These are phyloP conservation scores for Asterophora parasitica DNA, from an alignment of 768 basidiomycete genomes.

Conservation along the genomic window DNA sequence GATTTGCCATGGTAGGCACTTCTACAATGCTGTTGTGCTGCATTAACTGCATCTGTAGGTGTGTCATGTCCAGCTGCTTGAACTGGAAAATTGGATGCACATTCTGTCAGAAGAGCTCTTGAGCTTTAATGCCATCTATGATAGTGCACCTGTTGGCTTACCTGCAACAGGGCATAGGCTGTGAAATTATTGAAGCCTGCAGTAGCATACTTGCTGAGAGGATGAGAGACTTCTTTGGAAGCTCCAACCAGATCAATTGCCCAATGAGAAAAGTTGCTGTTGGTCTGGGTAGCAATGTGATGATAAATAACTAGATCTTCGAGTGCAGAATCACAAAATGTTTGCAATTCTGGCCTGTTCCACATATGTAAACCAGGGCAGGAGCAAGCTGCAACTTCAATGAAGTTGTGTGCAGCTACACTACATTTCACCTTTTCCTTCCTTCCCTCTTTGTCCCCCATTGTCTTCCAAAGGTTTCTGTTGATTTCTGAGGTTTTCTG, in stretches of 20 bases:
- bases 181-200: too few relatives aligned
- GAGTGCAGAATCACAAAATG: slow-evolving; percentile 1
- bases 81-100: background rate
- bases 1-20: background rate
- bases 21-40: background rate
- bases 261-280: background rate
- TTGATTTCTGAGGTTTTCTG: too few relatives aligned
- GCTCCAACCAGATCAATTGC: too few relatives aligned
- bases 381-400: background rate
- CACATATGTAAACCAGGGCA: background rate
- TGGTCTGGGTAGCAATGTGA: background rate
- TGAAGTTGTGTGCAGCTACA: slow-evolving; percentile 14
- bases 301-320: slow-evolving; percentile 1
- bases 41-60: background rate
- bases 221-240: too few relatives aligned
- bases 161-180: too few relatives aligned
- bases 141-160: too few relatives aligned
- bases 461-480: too few relatives aligned
- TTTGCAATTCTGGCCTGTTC: background rate
- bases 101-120: too few relatives aligned
- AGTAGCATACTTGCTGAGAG: too few relatives aligned
- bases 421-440: too few relatives aligned
- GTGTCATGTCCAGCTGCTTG: background rate
- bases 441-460: too few relatives aligned
- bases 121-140: too few relatives aligned